These are phyloP conservation scores for Calocybe gangraenosa DNA, from an alignment of 768 basidiomycete genomes.

Conservation along the genomic window DNA sequence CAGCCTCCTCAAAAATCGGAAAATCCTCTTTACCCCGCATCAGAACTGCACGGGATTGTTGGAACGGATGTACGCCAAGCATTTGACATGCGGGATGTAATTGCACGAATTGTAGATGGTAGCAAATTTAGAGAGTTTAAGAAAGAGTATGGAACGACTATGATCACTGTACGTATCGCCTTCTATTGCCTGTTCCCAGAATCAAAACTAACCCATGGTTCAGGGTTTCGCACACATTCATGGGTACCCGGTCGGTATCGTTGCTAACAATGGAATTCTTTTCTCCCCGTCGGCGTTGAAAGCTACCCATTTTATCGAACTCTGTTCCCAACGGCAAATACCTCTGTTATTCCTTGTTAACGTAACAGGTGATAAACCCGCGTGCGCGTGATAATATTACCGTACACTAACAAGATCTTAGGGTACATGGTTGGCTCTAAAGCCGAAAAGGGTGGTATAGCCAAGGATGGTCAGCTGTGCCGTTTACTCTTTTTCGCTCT, in stretches of 20 bases:
- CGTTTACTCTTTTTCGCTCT: no score
- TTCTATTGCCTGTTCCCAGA: not conserved
- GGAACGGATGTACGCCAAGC: conserved; percentile 84
- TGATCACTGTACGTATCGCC: conserved; percentile 64
- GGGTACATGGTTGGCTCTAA: conserved; percentile 98
- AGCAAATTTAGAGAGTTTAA: conserved; percentile 94
- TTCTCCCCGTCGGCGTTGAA: conserved; percentile 93
- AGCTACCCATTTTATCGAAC: conserved; percentile 92
- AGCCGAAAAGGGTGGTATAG: conserved; percentile 91
- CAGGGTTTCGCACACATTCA: conserved; percentile 89
- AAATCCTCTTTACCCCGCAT: conserved; percentile 72
- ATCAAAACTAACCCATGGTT: not conserved
- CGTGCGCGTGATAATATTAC: not conserved
- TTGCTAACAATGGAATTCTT: conserved; percentile 92
- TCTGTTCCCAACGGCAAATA: conserved; percentile 88
- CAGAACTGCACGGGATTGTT: conserved; percentile 87
- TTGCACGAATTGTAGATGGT: conserved; percentile 88
- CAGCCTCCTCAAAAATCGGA: conserved; percentile 62
- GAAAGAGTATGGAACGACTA: conserved; percentile 88
- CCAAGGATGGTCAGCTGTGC: conserved; percentile 65
- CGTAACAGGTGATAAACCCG: conserved; percentile 67
- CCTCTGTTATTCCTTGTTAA: conserved; percentile 93
- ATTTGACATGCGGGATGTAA: conserved; percentile 93
- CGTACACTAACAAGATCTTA: conserved; percentile 14
- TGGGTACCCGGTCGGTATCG: conserved; percentile 86